Percentiles rank a stretch among this genome's conserved stretches.
These are phyloP conservation scores for Penicillium italicum DNA, from an alignment of 2,329 filamentous ascomycete species.

Conservation along the genomic window DNA sequence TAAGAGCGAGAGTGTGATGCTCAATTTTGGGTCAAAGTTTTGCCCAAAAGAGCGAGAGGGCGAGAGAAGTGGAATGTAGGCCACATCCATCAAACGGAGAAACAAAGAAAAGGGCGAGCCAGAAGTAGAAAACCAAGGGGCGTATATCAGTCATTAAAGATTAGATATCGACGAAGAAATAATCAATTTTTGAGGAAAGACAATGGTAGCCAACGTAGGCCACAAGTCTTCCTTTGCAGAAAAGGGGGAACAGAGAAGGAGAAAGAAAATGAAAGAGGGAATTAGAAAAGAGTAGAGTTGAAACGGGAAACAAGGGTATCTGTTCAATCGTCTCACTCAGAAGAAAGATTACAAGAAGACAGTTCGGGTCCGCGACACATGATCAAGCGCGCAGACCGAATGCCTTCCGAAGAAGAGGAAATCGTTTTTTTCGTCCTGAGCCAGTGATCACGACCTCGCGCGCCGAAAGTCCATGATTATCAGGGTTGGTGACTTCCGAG, in stretches of 20 bases:
- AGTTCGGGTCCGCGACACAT: background rate
- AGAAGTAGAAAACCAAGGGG: slow-evolving; percentile 5
- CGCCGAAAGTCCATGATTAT: slow-evolving; percentile 15
- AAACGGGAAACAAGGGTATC: background rate
- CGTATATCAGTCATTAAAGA: slow-evolving; percentile 24
- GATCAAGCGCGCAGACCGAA: slow-evolving; percentile 37
- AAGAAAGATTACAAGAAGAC: background rate
- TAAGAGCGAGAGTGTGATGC: background rate
- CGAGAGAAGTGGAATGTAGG: background rate
- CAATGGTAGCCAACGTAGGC: background rate
- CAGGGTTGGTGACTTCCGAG: slow-evolving; percentile 14
- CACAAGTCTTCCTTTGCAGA: background rate
- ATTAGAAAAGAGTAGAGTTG: slow-evolving; percentile 5
- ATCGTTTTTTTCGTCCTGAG: slow-evolving; percentile 46
- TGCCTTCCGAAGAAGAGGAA: slow-evolving; percentile 44
- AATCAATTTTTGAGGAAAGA: background rate
- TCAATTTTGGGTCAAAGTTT: background rate
- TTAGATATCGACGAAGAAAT: slow-evolving; percentile 20
- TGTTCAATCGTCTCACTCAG: background rate
- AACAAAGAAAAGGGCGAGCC: background rate
- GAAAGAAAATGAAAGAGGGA: background rate
- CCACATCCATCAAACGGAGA: background rate
- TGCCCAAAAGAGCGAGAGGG: background rate
- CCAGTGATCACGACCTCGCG: slow-evolving; percentile 35
- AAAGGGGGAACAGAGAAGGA: slow-evolving; percentile 4